A percentile compares a stretch with the other conserved stretches of the same genome.
Conservation (phyloP, 352 stramenopile genomes). For the Globisporangium okanoganense region DNA sequence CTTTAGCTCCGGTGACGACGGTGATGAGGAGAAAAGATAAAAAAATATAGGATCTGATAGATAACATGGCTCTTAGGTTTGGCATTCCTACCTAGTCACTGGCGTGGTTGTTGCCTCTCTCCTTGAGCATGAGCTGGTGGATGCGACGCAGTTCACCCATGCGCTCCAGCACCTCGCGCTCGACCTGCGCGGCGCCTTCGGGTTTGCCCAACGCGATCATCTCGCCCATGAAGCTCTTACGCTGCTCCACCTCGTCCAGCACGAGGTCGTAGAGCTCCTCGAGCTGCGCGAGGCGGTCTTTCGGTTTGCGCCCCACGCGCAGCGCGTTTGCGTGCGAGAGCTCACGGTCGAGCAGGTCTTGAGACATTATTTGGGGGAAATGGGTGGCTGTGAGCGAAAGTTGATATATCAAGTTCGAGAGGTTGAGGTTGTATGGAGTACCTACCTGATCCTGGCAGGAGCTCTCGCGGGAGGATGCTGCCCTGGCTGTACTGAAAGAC, state of each 20-base stretch:
- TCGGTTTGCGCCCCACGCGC: conserved; percentile 30
- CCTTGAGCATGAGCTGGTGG: conserved; percentile 52
- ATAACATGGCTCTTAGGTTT: background rate
- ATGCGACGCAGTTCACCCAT: conserved; percentile 63
- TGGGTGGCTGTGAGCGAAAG: background rate
- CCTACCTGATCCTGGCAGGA: conserved; percentile 72
- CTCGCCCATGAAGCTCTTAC: conserved; percentile 62
- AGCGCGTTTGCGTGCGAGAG: conserved; percentile 47
- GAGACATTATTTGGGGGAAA: background rate
- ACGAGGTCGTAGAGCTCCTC: conserved; percentile 63
- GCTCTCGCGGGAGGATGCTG: conserved; percentile 61
- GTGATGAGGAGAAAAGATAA: background rate
- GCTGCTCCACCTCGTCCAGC: conserved; percentile 52
- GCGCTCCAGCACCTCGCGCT: conserved; percentile 62
- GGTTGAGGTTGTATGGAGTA: too few species aligned
- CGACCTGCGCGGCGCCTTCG: conserved; percentile 34
- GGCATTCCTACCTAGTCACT: background rate
- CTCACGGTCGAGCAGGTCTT: conserved; percentile 62
- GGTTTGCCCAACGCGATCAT: conserved; percentile 53
- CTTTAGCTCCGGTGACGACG: background rate
- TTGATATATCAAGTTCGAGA: background rate
- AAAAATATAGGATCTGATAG: conserved; percentile 1
- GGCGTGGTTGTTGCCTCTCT: conserved; percentile 25
- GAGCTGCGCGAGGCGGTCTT: conserved; percentile 47
- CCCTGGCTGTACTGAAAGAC: conserved; percentile 65